A percentile compares a stretch with the other conserved stretches of the same genome.
Evolutionary conservation across 352 stramenopile species (phyloP).

Genomic region (Phytopythium litorale): DNA sequence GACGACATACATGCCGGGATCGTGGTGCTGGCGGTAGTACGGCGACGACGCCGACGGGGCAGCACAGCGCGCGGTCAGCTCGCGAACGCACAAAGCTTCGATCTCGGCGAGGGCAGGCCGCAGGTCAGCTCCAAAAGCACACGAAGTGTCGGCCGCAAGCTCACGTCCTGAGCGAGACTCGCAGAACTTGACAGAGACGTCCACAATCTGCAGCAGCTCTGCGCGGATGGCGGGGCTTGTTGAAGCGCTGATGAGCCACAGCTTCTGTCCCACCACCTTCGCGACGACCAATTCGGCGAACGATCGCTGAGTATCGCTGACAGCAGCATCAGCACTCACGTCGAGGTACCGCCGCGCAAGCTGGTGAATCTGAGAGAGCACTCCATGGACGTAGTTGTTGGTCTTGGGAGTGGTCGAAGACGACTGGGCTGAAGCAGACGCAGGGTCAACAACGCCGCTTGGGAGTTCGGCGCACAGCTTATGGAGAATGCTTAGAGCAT

Average conservation of each 20-base stretch:
- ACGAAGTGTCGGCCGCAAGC: conserved; percentile 11
- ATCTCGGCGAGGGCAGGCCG: conserved; percentile 13
- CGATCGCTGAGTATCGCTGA: conserved; percentile 9
- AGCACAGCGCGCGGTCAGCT: conserved; percentile 25
- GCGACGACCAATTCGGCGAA: conserved; percentile 27
- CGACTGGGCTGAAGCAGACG: not conserved
- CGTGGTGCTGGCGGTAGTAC: conserved; percentile 6
- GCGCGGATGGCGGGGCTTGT: conserved; percentile 39
- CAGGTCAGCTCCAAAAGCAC: conserved; percentile 11
- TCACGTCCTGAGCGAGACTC: not conserved
- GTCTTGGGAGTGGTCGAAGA: conserved; percentile 10
- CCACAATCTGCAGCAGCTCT: conserved; percentile 47
- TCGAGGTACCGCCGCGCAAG: conserved; percentile 39
- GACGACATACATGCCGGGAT: conserved; percentile 37
- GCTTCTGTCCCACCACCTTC: conserved; percentile 33
- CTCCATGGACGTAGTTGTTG: conserved; percentile 63
- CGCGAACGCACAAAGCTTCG: conserved; percentile 22
- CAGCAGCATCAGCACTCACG: conserved; percentile 3
- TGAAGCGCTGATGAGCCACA: conserved; percentile 37
- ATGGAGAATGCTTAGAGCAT: conserved; percentile 38
- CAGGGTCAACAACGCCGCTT: conserved; percentile 17
- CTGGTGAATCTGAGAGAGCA: conserved; percentile 56
- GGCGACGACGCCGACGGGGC: not conserved
- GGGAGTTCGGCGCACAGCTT: conserved; percentile 38
- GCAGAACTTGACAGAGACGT: conserved; percentile 35